These are phyloP conservation scores for Kingdonia uniflora DNA, from an alignment of 164 flowering plant species.

Conservation along the genomic window DNA sequence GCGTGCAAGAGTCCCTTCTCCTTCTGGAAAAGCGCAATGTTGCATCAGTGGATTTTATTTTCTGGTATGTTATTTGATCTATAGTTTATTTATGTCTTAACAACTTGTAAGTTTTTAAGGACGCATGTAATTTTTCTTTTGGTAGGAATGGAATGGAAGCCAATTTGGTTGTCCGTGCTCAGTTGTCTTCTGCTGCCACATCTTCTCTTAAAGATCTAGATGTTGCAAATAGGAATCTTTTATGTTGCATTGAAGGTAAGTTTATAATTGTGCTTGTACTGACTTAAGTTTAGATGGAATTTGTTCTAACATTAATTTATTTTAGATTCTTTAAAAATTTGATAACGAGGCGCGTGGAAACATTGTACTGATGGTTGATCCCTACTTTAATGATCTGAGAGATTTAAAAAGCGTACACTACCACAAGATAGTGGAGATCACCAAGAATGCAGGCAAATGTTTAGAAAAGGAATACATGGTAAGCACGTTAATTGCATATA, in stretches of 20 bases:
- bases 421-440: slow-evolving; percentile 79
- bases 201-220: slow-evolving; percentile 67
- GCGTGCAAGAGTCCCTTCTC: slow-evolving; percentile 79
- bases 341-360: slow-evolving; percentile 82
- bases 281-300: neutral
- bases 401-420: slow-evolving; percentile 74
- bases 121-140: neutral
- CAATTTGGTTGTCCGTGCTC: slow-evolving; percentile 46
- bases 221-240: slow-evolving; percentile 49
- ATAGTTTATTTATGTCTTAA: neutral
- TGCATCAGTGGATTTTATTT: slow-evolving; percentile 66
- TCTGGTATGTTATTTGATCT: slow-evolving; percentile 37
- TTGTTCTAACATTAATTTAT: neutral
- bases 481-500: slow-evolving; percentile 13
- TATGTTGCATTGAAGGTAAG: slow-evolving; percentile 73
- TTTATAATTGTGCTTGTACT: neutral
- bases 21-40: slow-evolving; percentile 62
- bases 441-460: slow-evolving; percentile 78
- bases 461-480: slow-evolving; percentile 76
- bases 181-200: slow-evolving; percentile 69
- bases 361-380: slow-evolving; percentile 66
- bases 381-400: slow-evolving; percentile 71
- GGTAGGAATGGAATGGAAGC: slow-evolving; percentile 70
- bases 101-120: neutral
- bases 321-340: slow-evolving; percentile 83